These are phyloP conservation scores for Spathaspora sp. DNA, from an alignment of 1,139 yeast species.

Conservation along the genomic window DNA sequence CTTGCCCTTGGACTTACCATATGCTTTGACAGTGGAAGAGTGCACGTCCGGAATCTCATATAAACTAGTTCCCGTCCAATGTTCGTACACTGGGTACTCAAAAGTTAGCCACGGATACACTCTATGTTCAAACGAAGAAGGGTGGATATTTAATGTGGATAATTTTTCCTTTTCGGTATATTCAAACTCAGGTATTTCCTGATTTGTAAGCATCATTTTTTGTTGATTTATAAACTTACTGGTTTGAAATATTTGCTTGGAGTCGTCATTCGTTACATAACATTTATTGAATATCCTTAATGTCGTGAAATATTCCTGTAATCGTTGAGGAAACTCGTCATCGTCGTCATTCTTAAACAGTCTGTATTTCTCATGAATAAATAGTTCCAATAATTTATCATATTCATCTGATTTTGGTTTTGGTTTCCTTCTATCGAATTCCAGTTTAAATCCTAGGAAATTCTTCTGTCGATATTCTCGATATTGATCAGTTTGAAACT, in stretches of 20 bases:
- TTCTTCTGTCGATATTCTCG: slow-evolving; percentile 17
- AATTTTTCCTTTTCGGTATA: slow-evolving; percentile 7
- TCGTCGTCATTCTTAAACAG: slow-evolving; percentile 16
- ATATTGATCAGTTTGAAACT: slow-evolving; percentile 15
- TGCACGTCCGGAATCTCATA: slow-evolving; percentile 38
- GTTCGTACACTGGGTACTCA: slow-evolving; percentile 41
- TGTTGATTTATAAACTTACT: slow-evolving; percentile 6
- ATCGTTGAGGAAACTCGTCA: slow-evolving; percentile 15
- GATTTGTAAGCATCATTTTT: neutral
- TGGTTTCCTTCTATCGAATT: slow-evolving; percentile 17
- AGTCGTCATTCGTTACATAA: slow-evolving; percentile 28
- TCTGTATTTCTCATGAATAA: slow-evolving; percentile 17
- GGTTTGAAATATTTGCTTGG: slow-evolving; percentile 9
- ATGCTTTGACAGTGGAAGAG: slow-evolving; percentile 11
- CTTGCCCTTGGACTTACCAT: too few relatives aligned
- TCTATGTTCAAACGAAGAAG: slow-evolving; percentile 34
- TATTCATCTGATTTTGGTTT: slow-evolving; percentile 12
- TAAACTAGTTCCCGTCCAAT: slow-evolving; percentile 41
- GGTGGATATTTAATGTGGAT: neutral
- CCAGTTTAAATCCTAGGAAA: slow-evolving; percentile 18
- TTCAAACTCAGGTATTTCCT: neutral
- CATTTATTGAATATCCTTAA: slow-evolving; percentile 47
- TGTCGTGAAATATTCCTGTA: slow-evolving; percentile 37
- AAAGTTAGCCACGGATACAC: slow-evolving; percentile 48
- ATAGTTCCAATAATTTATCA: slow-evolving; percentile 18